phyloP scores from a whole-genome alignment of 2,329 filamentous ascomycete species.

The Chaetomium olivaceum region DNA sequence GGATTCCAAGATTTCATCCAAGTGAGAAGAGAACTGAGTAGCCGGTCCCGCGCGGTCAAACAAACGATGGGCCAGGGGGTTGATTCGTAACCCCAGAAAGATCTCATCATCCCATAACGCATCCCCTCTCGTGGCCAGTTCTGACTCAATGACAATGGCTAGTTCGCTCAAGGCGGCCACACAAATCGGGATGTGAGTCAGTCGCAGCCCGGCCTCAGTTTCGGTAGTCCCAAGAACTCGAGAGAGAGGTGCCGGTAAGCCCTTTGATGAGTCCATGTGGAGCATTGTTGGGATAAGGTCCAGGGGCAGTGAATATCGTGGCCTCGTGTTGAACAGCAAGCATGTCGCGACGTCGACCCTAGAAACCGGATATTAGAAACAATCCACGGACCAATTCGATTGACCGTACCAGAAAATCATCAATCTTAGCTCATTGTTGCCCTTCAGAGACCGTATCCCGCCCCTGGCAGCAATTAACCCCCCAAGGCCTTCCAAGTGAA shows the following conservation, averaged over 20 bases:
- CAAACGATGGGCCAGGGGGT: neutral
- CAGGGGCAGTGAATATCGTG: slow-evolving; percentile 2
- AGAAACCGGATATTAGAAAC: neutral
- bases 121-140: slow-evolving; percentile 1
- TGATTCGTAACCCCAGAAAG: slow-evolving; percentile 2
- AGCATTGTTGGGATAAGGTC: slow-evolving; percentile 1
- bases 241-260: neutral
- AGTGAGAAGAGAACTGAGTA: neutral
- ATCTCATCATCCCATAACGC: slow-evolving; percentile 6
- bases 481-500: neutral
- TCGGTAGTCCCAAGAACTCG: neutral
- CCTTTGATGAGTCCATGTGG: neutral
- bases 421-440: slow-evolving; percentile 4
- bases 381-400: neutral
- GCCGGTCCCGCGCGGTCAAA: neutral
- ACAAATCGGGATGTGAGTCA: neutral
- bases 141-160: slow-evolving; percentile 1
- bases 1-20: neutral
- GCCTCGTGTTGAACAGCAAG: slow-evolving; percentile 5
- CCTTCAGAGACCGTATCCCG: slow-evolving; percentile 1
- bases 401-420: slow-evolving; percentile 2
- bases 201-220: neutral
- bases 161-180: neutral
- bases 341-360: neutral
- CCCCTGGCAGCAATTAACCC: neutral